Evolutionary conservation across 495 filamentous ascomycete species (phyloP), one percentile per base, ranked within the genome.

Genomic region (Penicillium longicatenatum): DNA sequence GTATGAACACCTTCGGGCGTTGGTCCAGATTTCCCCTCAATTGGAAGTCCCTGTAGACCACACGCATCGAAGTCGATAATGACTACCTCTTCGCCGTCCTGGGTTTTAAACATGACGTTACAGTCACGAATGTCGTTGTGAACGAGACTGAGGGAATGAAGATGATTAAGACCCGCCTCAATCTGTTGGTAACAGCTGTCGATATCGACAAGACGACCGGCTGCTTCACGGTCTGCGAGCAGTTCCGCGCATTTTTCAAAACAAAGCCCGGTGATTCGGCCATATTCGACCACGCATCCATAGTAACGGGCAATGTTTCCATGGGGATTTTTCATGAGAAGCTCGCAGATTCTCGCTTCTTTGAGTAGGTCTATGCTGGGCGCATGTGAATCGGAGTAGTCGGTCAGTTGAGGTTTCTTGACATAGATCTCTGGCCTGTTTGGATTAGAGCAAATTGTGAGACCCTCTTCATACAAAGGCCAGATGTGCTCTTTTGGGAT

Each of bases 401-500:
- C 16, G n/a, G 46, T 30, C 7, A 31, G 22, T 19, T 14, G 7
- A 10, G 24, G 10, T 12, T 17, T 22, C 24, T 49, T 49, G 22
- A 30, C 26, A 14, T 16, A 30, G 16, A 49, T 14, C 24, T 30
- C 11, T 14, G 46, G 46, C 1, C 24, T 31, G 12, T 49, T 14
- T 2, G 46, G 22, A 26, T 30, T 2, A 49, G 21, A 10, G 14
- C 46, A 49, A 31, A 49, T 49, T 2, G 9, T 49, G 2, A 49
- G 9, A 4, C 26, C 21, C 4, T 14, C 24, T 16, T 49, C 46
- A 8, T 11, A 8, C 14, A 8, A 8, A 19, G 46, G 46, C 22
- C 22, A 49, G 21, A 49, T 30, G n/a, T 49, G 46, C 46, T 30
- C 46, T 8, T 29, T 14, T n/a, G 21, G 45, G 21, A 49, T 49